Conservation (phyloP, 2,329 filamentous ascomycete genomes). For the Lasiodiplodia hormozganensis region DNA sequence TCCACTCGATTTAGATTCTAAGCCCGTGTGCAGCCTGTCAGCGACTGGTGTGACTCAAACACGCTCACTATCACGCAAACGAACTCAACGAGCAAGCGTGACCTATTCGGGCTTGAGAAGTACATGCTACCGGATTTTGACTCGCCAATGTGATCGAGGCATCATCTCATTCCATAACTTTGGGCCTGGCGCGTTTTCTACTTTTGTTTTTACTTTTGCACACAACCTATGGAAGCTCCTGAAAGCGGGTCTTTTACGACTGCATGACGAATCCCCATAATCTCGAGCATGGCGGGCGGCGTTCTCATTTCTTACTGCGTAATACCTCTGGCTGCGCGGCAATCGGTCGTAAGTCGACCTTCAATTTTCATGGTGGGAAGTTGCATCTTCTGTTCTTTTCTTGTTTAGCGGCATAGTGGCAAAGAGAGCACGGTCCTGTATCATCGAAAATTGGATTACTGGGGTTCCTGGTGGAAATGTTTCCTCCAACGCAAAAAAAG, state of each 20-base stretch:
- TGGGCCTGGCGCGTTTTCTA: background rate
- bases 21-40: conserved; percentile 33
- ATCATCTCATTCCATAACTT: background rate
- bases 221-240: background rate
- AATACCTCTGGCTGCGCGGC: background rate
- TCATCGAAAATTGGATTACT: background rate
- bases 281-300: conserved; percentile 23
- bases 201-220: conserved; percentile 4
- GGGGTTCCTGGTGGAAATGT: background rate
- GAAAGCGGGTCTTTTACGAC: conserved; percentile 11
- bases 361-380: background rate
- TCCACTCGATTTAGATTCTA: background rate
- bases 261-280: conserved; percentile 21
- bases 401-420: background rate
- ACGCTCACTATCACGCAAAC: conserved; percentile 31
- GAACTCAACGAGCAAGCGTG: conserved; percentile 26
- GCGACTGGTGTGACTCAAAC: conserved; percentile 47
- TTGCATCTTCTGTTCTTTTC: conserved; percentile 3
- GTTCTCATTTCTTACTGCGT: conserved; percentile 8
- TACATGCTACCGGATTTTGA: background rate
- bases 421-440: background rate
- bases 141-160: conserved; percentile 6
- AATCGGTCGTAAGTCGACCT: background rate
- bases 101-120: conserved; percentile 28
- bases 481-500: background rate